Conservation (phyloP, 2,329 filamentous ascomycete species). For the Ophiocordyceps camponoti-floridani region DNA sequence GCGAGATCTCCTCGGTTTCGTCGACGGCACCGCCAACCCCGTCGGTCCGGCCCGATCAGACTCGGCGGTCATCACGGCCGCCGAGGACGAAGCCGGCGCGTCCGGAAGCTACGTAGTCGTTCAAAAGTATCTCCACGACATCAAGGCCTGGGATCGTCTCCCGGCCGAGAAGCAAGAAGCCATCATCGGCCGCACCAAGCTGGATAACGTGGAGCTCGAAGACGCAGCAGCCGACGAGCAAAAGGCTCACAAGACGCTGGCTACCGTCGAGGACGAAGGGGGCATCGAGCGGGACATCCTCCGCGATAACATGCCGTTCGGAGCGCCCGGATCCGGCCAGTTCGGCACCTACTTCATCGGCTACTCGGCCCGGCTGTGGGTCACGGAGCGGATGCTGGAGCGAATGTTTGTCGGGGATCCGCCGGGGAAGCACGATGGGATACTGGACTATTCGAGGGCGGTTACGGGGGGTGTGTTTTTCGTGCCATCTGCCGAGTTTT, state of each 20-base stretch:
- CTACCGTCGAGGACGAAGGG: constrained; percentile 30
- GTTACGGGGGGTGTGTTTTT: constrained; percentile 36
- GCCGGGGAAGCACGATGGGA: constrained; percentile 32
- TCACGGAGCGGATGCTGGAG: constrained; percentile 38
- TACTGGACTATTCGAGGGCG: constrained; percentile 35
- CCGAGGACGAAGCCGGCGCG: constrained; percentile 16
- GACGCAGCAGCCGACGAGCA: constrained; percentile 22
- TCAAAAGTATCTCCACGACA: constrained; percentile 38
- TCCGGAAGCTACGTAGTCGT: constrained; percentile 41
- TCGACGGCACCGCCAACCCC: constrained; percentile 42
- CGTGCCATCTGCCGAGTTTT: constrained; percentile 15
- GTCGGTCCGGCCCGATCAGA: constrained; percentile 23
- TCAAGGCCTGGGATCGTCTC: constrained; percentile 26
- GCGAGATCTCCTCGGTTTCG: constrained; percentile 39
- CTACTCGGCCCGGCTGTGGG: constrained; percentile 33
- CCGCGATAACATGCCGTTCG: constrained; percentile 44
- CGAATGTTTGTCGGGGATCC: constrained; percentile 38
- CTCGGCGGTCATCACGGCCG: constrained; percentile 21
- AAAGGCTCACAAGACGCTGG: constrained; percentile 36
- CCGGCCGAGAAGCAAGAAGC: constrained; percentile 32
- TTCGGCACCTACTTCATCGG: constrained; percentile 43
- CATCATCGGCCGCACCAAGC: constrained; percentile 38
- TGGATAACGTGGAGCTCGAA: constrained; percentile 37
- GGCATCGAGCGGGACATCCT: constrained; percentile 34
- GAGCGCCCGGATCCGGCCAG: constrained; percentile 27